Conservation (phyloP, 768 basidiomycete genomes). For the Kwoniella dendrophila region DNA sequence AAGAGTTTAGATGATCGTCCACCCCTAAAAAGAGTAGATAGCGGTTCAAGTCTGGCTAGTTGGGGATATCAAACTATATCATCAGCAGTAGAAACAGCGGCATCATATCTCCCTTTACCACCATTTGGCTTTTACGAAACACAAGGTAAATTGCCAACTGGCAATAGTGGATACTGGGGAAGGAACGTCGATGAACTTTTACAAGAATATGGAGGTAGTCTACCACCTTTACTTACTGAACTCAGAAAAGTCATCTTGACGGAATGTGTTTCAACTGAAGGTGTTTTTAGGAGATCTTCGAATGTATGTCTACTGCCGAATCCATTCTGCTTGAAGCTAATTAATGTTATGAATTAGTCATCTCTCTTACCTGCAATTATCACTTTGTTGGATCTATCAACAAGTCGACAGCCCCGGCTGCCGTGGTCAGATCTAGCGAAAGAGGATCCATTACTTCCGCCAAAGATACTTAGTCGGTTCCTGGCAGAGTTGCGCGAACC, state of each 20-base stretch:
- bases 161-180: slow-evolving; percentile 29
- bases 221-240: slow-evolving; percentile 24
- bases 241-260: slow-evolving; percentile 34
- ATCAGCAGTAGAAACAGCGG: slow-evolving; percentile 16
- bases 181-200: slow-evolving; percentile 23
- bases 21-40: slow-evolving; percentile 2
- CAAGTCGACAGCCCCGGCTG: slow-evolving; percentile 29
- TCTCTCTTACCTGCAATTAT: slow-evolving; percentile 22
- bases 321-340: too few relatives aligned
- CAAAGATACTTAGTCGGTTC: slow-evolving; percentile 33
- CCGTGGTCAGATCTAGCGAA: slow-evolving; percentile 41
- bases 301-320: slow-evolving; percentile 29
- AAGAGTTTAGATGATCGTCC: not conserved
- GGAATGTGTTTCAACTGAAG: slow-evolving; percentile 33
- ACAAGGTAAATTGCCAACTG: not conserved
- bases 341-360: too few relatives aligned
- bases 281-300: slow-evolving; percentile 37
- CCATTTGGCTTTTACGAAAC: slow-evolving; percentile 1
- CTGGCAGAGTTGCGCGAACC: slow-evolving; percentile 21
- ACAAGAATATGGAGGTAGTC: slow-evolving; percentile 3
- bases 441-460: slow-evolving; percentile 39
- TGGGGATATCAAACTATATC: slow-evolving; percentile 26
- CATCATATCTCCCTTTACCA: slow-evolving; percentile 23
- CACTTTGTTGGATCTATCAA: slow-evolving; percentile 30
- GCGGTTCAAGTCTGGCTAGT: slow-evolving; percentile 12